Conservation (phyloP, 2,329 filamentous ascomycete genomes). For the Cordyceps farinosa region DNA sequence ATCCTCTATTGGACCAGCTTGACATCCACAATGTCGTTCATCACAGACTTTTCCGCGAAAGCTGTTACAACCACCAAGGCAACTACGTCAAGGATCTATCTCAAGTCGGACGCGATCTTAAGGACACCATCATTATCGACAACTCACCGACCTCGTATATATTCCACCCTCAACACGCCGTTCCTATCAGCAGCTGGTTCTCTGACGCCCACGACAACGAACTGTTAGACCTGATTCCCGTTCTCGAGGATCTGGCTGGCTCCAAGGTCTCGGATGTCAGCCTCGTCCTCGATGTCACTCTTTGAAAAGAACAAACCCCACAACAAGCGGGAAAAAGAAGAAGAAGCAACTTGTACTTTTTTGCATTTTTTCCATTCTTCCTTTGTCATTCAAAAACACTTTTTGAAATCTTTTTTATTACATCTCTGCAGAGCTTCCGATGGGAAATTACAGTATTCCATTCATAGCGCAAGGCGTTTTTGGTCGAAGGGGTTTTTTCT, state of each 20-base stretch:
- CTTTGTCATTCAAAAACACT: conserved; percentile 24
- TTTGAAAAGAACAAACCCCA: conserved; percentile 43
- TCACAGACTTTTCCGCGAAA: conserved; percentile 93
- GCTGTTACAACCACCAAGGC: conserved; percentile 98
- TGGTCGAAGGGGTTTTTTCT: conserved; percentile 44
- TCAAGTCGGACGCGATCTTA: conserved; percentile 90
- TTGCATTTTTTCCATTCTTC: conserved; percentile 28
- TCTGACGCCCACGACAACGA: conserved; percentile 99
- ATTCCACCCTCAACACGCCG: conserved; percentile 97
- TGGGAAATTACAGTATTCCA: conserved; percentile 22
- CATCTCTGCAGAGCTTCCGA: conserved; percentile 17
- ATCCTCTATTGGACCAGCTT: conserved; percentile 90
- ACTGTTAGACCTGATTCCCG: conserved; percentile 92
- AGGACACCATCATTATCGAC: conserved; percentile 98
- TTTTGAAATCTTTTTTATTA: conserved; percentile 14
- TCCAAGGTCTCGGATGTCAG: conserved; percentile 91
- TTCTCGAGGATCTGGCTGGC: conserved; percentile 92
- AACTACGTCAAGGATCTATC: conserved; percentile 99
- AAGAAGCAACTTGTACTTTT: conserved; percentile 18
- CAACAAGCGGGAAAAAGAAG: conserved; percentile 18
- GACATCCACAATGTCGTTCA: conserved; percentile 97
- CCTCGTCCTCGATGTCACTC: conserved; percentile 89
- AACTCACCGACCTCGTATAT: conserved; percentile 99
- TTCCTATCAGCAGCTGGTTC: conserved; percentile 99
- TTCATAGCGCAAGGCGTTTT: conserved; percentile 55